Conservation (phyloP, 75 land plant species). For the Ceratopteris richardii region DNA sequence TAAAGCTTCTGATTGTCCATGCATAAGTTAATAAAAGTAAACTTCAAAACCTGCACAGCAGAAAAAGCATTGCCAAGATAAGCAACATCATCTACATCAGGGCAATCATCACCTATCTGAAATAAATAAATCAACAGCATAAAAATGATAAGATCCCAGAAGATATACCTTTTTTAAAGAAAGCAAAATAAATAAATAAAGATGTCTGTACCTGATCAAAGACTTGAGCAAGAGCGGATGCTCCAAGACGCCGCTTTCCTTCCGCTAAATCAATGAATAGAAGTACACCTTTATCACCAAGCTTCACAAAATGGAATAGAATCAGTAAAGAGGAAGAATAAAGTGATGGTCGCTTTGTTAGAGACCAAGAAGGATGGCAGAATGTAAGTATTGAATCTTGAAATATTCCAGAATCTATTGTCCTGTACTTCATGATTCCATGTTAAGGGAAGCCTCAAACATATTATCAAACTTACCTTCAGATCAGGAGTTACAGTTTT, state of each 20-base stretch:
- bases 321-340: not conserved
- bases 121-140: not conserved
- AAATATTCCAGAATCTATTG: too few species aligned
- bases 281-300: slow-evolving; percentile 72
- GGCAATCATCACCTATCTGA: slow-evolving; percentile 66
- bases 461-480: slow-evolving; percentile 46
- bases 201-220: slow-evolving; percentile 49
- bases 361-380: too few species aligned
- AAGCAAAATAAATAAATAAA: not conserved
- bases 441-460: too few species aligned
- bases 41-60: slow-evolving; percentile 42
- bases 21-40: not conserved
- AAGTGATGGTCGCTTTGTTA: not conserved
- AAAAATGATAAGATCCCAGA: not conserved
- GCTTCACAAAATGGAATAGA: slow-evolving; percentile 15
- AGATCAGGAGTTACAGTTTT: slow-evolving; percentile 88
- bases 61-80: slow-evolving; percentile 67
- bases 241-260: slow-evolving; percentile 79
- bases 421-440: too few species aligned
- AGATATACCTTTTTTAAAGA: too few species aligned
- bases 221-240: slow-evolving; percentile 83
- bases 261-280: slow-evolving; percentile 81
- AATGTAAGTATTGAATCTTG: too few species aligned
- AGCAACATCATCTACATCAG: slow-evolving; percentile 80
- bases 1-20: too few species aligned